A percentile compares a stretch with the other conserved stretches of the same genome.
phyloP scores from a whole-genome alignment of 768 basidiomycete species.

The Boletus sp. region DNA sequence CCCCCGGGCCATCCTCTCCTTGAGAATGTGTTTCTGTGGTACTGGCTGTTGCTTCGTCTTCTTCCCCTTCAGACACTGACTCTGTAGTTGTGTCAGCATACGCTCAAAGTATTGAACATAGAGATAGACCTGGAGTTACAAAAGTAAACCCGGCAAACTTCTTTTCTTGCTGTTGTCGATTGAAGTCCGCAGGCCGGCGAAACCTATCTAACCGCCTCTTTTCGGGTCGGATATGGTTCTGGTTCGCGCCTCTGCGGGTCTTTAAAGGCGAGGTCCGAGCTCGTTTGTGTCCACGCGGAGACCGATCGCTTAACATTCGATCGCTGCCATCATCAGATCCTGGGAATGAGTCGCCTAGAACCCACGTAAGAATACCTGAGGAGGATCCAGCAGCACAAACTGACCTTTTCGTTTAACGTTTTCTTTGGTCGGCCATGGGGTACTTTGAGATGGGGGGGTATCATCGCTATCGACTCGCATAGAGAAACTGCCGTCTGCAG shows the following conservation, averaged over 20 bases:
- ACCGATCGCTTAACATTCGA: slow-evolving; percentile 30
- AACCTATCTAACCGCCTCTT: slow-evolving; percentile 42
- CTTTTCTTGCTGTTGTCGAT: slow-evolving; percentile 38
- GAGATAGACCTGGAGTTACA: slow-evolving; percentile 19
- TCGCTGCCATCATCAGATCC: slow-evolving; percentile 34
- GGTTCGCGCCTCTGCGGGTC: slow-evolving; percentile 38
- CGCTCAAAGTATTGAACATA: background rate
- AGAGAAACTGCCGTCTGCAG: slow-evolving; percentile 28
- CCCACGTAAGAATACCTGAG: slow-evolving; percentile 1
- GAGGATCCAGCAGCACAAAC: background rate
- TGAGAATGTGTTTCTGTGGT: slow-evolving; percentile 5
- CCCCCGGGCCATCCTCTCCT: background rate
- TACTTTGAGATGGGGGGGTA: slow-evolving; percentile 12
- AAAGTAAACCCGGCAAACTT: slow-evolving; percentile 34
- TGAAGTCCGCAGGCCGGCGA: slow-evolving; percentile 37
- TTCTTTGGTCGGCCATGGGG: slow-evolving; percentile 28
- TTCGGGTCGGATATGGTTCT: slow-evolving; percentile 40
- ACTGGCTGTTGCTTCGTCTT: slow-evolving; percentile 8
- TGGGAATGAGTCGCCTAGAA: slow-evolving; percentile 8
- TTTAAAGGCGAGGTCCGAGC: slow-evolving; percentile 50
- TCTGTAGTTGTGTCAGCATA: slow-evolving; percentile 11
- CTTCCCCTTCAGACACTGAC: slow-evolving; percentile 8
- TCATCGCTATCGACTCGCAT: slow-evolving; percentile 30
- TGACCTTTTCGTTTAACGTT: slow-evolving; percentile 52
- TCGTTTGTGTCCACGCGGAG: slow-evolving; percentile 40